Percentiles rank a stretch among this genome's conserved stretches.
Conservation (phyloP, 345 rosid genomes). For the Dovyalis caffra region DNA sequence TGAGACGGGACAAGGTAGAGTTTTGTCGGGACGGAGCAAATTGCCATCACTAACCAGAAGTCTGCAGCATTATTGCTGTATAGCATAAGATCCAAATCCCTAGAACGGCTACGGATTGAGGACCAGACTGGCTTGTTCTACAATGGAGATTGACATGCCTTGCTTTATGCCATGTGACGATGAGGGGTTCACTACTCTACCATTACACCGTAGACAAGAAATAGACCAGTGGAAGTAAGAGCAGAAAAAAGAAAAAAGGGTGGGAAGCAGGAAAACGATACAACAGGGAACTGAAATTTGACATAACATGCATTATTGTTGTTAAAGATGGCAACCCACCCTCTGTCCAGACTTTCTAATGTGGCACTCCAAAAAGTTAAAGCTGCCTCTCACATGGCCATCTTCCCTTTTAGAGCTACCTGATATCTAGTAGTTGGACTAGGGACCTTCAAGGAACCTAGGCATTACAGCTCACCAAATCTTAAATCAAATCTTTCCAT, state of each 20-base stretch:
- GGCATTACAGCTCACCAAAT: slow-evolving; percentile 22
- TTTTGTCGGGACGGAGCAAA: too few relatives aligned
- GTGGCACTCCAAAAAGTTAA: slow-evolving; percentile 29
- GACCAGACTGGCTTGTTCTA: background rate
- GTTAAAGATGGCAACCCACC: slow-evolving; percentile 29
- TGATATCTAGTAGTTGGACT: slow-evolving; percentile 16
- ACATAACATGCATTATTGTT: slow-evolving; percentile 39
- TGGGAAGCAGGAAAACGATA: slow-evolving; percentile 27
- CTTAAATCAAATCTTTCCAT: slow-evolving; percentile 4
- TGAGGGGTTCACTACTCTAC: slow-evolving; percentile 10
- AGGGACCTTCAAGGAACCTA: slow-evolving; percentile 14
- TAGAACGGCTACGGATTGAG: too few relatives aligned
- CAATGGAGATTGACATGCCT: slow-evolving; percentile 10
- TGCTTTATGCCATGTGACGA: slow-evolving; percentile 26
- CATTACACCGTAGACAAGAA: slow-evolving; percentile 6
- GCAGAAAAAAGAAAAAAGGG: background rate
- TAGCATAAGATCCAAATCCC: too few relatives aligned
- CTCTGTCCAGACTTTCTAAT: slow-evolving; percentile 20
- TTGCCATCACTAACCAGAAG: too few relatives aligned
- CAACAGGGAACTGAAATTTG: slow-evolving; percentile 26
- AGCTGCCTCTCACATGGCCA: slow-evolving; percentile 51
- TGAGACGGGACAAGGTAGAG: too few relatives aligned
- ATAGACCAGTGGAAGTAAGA: slow-evolving; percentile 25
- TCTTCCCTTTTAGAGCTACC: slow-evolving; percentile 26
- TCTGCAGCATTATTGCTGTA: too few relatives aligned